Evolutionary conservation across 108 stramenopile genomes (phyloP).

Genomic region (Bacterosira constricta): DNA sequence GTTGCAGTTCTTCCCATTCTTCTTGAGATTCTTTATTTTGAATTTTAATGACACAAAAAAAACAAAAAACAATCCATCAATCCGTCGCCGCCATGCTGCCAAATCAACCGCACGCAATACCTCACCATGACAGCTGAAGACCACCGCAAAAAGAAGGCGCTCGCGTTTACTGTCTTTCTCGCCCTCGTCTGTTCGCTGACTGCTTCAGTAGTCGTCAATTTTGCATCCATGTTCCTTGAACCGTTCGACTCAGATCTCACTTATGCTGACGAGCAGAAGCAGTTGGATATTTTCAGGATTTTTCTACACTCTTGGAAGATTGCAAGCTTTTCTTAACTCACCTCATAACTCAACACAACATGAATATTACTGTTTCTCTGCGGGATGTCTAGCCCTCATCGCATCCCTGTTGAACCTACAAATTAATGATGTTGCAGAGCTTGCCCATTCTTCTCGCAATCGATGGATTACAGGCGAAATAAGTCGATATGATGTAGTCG

Average conservation of each 20-base stretch:
- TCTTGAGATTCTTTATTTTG: too few relatives aligned
- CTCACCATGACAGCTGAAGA: background rate
- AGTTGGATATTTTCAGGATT: slow-evolving; percentile 60
- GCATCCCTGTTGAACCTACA: slow-evolving; percentile 37
- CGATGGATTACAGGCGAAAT: slow-evolving; percentile 57
- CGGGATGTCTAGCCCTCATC: slow-evolving; percentile 71
- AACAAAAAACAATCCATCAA: too few relatives aligned
- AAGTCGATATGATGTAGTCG: slow-evolving; percentile 59
- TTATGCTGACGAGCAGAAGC: background rate
- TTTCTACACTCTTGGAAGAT: slow-evolving; percentile 72
- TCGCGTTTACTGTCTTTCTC: background rate
- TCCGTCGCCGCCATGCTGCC: too few relatives aligned
- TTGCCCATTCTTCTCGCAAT: slow-evolving; percentile 47
- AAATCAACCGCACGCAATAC: background rate
- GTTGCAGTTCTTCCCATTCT: too few relatives aligned
- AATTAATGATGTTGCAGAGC: slow-evolving; percentile 38
- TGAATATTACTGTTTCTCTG: slow-evolving; percentile 67
- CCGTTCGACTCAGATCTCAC: background rate
- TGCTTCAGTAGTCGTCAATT: slow-evolving; percentile 3
- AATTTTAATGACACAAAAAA: too few relatives aligned
- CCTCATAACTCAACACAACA: background rate
- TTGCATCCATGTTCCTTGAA: slow-evolving; percentile 22
- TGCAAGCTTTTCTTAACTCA: slow-evolving; percentile 31
- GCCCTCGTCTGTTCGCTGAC: background rate
- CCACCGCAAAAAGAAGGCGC: background rate